Percentiles rank a stretch among this genome's conserved stretches.
Evolutionary conservation across 257 asterid genomes (phyloP).

Genomic region (Petrea volubilis): DNA sequence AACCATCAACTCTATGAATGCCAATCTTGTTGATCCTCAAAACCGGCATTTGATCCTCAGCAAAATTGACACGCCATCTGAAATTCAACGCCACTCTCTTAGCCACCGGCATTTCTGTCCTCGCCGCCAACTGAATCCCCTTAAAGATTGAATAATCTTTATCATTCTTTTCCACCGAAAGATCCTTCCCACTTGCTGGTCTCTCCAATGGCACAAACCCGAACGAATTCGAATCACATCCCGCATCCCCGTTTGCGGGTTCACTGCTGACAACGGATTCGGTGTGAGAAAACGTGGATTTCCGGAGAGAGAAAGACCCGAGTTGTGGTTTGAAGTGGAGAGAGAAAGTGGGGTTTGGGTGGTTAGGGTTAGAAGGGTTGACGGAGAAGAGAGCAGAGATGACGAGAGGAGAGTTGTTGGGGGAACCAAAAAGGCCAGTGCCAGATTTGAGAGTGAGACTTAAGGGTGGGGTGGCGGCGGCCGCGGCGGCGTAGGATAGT

Average conservation of each 20-base stretch:
- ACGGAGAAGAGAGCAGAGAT: slow-evolving; percentile 78
- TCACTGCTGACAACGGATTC: slow-evolving; percentile 15
- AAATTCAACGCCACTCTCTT: slow-evolving; percentile 48
- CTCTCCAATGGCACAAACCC: slow-evolving; percentile 72
- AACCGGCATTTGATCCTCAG: slow-evolving; percentile 63
- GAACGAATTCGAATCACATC: slow-evolving; percentile 36
- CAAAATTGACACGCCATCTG: slow-evolving; percentile 73
- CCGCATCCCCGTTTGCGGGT: slow-evolving; percentile 27
- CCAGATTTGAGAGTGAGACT: slow-evolving; percentile 77
- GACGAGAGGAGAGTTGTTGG: slow-evolving; percentile 68
- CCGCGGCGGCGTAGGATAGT: slow-evolving; percentile 62
- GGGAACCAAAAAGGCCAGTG: slow-evolving; percentile 83
- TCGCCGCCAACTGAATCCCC: slow-evolving; percentile 60
- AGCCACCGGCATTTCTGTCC: slow-evolving; percentile 60
- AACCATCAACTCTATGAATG: slow-evolving; percentile 52
- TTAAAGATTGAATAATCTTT: slow-evolving; percentile 50
- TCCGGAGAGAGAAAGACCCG: slow-evolving; percentile 78
- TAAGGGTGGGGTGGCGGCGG: slow-evolving; percentile 51
- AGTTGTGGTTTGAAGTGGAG: slow-evolving; percentile 67
- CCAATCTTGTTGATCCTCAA: slow-evolving; percentile 72
- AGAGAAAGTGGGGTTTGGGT: slow-evolving; percentile 69
- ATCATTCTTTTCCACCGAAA: slow-evolving; percentile 28
- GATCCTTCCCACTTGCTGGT: slow-evolving; percentile 46
- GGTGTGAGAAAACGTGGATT: slow-evolving; percentile 48
- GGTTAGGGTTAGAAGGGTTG: slow-evolving; percentile 48